These are phyloP conservation scores for Irpex sp. DNA, from an alignment of 1,284 basidiomycete species.

Conservation along the genomic window DNA sequence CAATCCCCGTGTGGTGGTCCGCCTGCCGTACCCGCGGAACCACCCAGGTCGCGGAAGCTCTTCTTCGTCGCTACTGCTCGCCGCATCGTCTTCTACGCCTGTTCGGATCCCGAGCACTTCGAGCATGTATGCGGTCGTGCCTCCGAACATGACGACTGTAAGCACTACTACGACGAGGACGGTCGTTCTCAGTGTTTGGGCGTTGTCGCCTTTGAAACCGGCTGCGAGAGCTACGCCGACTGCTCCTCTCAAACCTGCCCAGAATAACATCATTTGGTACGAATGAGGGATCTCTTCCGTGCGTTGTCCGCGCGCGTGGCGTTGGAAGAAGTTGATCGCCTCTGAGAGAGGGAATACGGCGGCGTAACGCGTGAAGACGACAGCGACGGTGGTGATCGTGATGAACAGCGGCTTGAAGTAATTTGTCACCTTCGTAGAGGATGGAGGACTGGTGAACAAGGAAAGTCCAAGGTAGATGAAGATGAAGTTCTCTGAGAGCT, in stretches of 20 bases:
- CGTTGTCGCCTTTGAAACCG: conserved; percentile 91
- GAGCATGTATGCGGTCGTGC: conserved; percentile 95
- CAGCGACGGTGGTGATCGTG: conserved; percentile 83
- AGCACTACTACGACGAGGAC: conserved; percentile 95
- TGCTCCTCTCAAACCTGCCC: conserved; percentile 95
- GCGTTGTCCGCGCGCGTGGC: conserved; percentile 79
- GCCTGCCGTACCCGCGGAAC: conserved; percentile 18
- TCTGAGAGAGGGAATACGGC: conserved; percentile 98
- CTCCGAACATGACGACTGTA: conserved; percentile 94
- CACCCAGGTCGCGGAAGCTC: conserved; percentile 34
- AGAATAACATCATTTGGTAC: conserved; percentile 99
- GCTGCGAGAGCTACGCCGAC: conserved; percentile 96
- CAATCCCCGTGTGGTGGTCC: conserved; percentile 34
- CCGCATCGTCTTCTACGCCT: conserved; percentile 91
- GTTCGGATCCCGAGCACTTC: conserved; percentile 96
- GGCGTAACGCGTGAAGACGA: conserved; percentile 92
- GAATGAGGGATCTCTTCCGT: conserved; percentile 90
- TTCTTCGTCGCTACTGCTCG: conserved; percentile 79
- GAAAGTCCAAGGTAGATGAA: conserved; percentile 98
- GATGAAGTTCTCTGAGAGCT: conserved; percentile 98
- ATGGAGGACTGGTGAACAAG: conserved; percentile 84
- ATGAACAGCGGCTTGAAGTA: conserved; percentile 98
- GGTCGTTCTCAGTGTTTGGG: conserved; percentile 88
- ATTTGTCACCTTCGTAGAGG: conserved; percentile 67
- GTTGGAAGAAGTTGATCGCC: conserved; percentile 89